Evolutionary conservation across 106 monocot genomes (phyloP).

Genomic region (Agapanthus africanus): DNA sequence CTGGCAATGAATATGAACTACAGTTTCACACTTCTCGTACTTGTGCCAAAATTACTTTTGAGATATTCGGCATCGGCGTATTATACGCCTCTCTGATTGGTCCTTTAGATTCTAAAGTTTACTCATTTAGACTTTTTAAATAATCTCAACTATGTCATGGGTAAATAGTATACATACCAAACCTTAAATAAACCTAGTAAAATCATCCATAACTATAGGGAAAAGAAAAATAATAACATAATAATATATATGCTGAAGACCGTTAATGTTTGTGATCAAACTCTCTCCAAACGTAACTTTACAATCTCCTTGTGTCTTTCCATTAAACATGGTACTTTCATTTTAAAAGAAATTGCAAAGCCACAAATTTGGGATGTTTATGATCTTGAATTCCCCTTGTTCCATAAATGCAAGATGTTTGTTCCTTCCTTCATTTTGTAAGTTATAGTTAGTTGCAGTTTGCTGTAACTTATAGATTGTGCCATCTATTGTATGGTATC

Average conservation of each 20-base stretch:
- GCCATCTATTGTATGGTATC: not conserved
- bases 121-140: not conserved
- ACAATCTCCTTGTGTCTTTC: not conserved
- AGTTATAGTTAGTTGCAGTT: not conserved
- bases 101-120: too few relatives aligned
- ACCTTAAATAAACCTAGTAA: too few relatives aligned
- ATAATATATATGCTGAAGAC: not conserved
- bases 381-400: too few relatives aligned
- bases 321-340: not conserved
- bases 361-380: not conserved
- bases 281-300: not conserved
- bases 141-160: not conserved
- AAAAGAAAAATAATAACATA: too few relatives aligned
- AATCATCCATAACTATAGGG: too few relatives aligned
- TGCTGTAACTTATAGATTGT: not conserved
- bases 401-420: not conserved
- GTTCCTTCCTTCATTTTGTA: not conserved
- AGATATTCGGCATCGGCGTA: too few relatives aligned
- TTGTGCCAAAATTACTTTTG: too few relatives aligned
- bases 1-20: too few relatives aligned
- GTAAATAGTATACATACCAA: too few relatives aligned
- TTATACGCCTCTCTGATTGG: too few relatives aligned
- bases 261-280: not conserved
- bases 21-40: not conserved
- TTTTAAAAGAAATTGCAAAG: not conserved